Percentiles rank a stretch among this genome's conserved stretches.
These are phyloP conservation scores for Podospora appendiculata DNA, from an alignment of 495 filamentous ascomycete genomes.

Conservation along the genomic window DNA sequence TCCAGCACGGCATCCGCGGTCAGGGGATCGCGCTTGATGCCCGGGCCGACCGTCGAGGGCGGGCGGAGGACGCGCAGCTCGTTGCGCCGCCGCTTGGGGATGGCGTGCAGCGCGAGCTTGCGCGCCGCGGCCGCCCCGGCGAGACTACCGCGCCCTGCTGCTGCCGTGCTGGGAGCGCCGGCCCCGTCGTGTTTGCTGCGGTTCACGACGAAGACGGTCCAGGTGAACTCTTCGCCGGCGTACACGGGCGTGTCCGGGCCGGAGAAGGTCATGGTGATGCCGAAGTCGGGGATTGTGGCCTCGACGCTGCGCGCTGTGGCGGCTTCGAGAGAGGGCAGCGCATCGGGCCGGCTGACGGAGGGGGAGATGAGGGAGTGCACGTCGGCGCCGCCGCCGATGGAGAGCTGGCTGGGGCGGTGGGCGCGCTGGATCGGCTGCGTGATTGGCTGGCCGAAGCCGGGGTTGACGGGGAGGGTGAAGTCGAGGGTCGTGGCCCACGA, in stretches of 20 bases:
- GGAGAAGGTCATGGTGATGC: constrained; percentile 66
- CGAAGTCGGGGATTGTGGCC: constrained; percentile 48
- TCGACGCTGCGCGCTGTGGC: constrained; percentile 36
- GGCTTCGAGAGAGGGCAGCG: constrained; percentile 45
- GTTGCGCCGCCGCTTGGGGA: constrained; percentile 67
- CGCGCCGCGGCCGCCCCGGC: constrained; percentile 34
- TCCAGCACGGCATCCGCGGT: constrained; percentile 77
- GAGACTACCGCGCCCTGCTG: constrained; percentile 1
- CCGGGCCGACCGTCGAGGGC: constrained; percentile 32
- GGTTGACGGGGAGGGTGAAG: constrained; percentile 62
- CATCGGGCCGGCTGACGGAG: constrained; percentile 42
- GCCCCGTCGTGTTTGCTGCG: constrained; percentile 36
- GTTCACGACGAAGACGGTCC: constrained; percentile 87
- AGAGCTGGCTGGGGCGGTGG: constrained; percentile 55
- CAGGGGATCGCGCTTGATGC: constrained; percentile 15
- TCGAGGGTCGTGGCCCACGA: constrained; percentile 77
- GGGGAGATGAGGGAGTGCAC: constrained; percentile 36
- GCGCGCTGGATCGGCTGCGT: constrained; percentile 55
- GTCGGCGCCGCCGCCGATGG: constrained; percentile 37
- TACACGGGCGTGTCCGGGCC: constrained; percentile 45
- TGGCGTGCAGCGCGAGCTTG: constrained; percentile 72
- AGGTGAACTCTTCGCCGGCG: constrained; percentile 72
- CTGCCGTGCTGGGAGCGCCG: background rate
- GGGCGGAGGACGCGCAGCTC: constrained; percentile 54
- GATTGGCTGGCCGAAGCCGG: constrained; percentile 43